phyloP scores from a whole-genome alignment of 2,329 filamentous ascomycete genomes.

The Trichoderma guizhouense region DNA sequence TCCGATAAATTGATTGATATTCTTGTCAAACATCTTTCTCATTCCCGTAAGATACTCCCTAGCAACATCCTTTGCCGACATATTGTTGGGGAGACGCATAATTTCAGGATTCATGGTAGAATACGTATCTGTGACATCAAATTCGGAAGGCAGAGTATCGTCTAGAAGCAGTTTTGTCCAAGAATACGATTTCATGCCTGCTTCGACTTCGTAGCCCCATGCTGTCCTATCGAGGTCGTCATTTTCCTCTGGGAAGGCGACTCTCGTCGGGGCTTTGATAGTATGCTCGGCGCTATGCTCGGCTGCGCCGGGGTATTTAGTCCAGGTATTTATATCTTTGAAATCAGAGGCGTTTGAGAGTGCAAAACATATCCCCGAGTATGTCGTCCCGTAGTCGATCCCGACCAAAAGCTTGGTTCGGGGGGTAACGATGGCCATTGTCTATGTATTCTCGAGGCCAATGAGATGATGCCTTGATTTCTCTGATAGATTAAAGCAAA shows the following conservation, averaged over 20 bases:
- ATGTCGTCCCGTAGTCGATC: not conserved
- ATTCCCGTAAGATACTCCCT: not conserved
- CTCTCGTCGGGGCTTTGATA: not conserved
- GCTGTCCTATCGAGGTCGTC: not conserved
- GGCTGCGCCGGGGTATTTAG: not conserved
- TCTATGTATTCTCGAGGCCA: not conserved
- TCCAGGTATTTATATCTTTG: not conserved
- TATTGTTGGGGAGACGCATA: not conserved
- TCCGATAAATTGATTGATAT: not conserved
- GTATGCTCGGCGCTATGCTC: not conserved
- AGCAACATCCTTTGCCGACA: not conserved
- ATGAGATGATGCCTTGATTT: not conserved
- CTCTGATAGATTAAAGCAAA: not conserved
- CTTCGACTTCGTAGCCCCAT: not conserved
- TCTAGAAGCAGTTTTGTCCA: not conserved
- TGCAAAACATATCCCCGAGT: not conserved
- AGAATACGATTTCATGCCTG: not conserved
- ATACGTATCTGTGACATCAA: not conserved
- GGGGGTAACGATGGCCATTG: not conserved
- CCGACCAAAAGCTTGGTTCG: not conserved
- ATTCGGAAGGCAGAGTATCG: not conserved
- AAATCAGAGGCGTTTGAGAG: not conserved
- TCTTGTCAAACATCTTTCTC: not conserved
- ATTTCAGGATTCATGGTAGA: not conserved
- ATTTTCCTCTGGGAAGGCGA: not conserved